These are phyloP conservation scores for Phyllostachys edulis DNA, from an alignment of 176 grass and related monocot species.

Conservation along the genomic window DNA sequence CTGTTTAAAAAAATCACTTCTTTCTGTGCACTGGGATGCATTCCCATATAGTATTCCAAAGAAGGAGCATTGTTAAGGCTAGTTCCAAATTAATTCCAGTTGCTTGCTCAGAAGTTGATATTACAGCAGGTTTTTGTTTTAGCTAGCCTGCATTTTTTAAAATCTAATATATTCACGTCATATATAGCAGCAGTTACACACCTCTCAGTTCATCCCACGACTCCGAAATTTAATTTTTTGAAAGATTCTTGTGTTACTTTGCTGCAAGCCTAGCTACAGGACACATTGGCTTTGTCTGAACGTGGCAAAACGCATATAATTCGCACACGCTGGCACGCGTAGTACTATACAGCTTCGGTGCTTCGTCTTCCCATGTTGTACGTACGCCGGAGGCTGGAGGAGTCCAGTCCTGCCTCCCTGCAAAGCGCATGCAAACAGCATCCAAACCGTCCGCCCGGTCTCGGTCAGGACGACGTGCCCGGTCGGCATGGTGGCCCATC, in stretches of 20 bases:
- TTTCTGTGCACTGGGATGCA: not conserved
- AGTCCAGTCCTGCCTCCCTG: not conserved
- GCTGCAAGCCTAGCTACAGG: not conserved
- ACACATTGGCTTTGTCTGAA: not conserved
- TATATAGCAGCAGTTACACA: not conserved
- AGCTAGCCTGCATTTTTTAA: not conserved
- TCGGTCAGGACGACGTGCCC: not conserved
- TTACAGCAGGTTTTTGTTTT: not conserved
- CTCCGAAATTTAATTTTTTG: too few relatives aligned
- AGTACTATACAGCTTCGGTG: too few relatives aligned
- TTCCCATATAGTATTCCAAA: not conserved
- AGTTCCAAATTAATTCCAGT: not conserved
- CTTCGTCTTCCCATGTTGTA: not conserved
- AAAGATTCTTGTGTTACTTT: not conserved
- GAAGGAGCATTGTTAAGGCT: not conserved
- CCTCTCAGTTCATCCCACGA: not conserved
- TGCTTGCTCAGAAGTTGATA: not conserved
- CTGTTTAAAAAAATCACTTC: too few relatives aligned
- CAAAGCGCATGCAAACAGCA: conserved; percentile 42
- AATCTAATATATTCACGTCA: not conserved
- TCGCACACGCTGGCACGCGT: not conserved
- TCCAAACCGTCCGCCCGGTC: conserved; percentile 10
- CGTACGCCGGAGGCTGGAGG: not conserved
- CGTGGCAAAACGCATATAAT: conserved; percentile 2
- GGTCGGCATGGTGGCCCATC: conserved; percentile 26